phyloP scores from a whole-genome alignment of 441 rosid species.

The Daphne laureola region DNA sequence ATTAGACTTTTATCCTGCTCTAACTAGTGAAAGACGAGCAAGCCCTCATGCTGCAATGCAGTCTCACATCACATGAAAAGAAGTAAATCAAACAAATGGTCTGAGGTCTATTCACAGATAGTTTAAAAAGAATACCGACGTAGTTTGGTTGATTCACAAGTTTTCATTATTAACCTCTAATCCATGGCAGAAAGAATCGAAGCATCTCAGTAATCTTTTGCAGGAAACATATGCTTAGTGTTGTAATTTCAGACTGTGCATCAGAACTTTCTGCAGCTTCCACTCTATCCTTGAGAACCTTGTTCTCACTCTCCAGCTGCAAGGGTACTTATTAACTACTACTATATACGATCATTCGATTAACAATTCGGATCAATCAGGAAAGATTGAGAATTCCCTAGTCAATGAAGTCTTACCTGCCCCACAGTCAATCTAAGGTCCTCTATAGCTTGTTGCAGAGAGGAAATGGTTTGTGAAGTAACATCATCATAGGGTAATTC shows the following conservation, averaged over 20 bases:
- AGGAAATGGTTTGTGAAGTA: constrained; percentile 30
- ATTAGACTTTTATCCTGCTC: too few species aligned
- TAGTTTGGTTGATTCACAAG: too few species aligned
- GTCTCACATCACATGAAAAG: too few species aligned
- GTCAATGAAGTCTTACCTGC: constrained; percentile 32
- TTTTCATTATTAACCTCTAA: background rate
- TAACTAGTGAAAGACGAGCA: too few species aligned
- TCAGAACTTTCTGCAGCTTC: constrained; percentile 21
- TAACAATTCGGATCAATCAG: background rate
- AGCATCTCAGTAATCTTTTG: constrained; percentile 27
- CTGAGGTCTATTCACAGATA: too few species aligned
- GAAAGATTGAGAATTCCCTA: background rate
- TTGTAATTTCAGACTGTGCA: constrained; percentile 4
- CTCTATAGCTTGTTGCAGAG: constrained; percentile 44
- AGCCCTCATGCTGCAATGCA: too few species aligned
- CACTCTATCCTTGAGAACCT: constrained; percentile 31
- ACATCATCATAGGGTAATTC: constrained; percentile 39
- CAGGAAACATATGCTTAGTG: constrained; percentile 11
- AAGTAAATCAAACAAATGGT: too few species aligned
- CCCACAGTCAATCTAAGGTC: constrained; percentile 37
- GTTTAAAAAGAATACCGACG: too few species aligned
- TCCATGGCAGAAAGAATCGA: constrained; percentile 23
- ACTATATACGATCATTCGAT: background rate
- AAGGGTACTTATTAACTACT: constrained; percentile 7
- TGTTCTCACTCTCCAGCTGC: constrained; percentile 48